A percentile compares a stretch with the other conserved stretches of the same genome.
Evolutionary conservation across 495 filamentous ascomycete species (phyloP).

Genomic region (Chlorociboria aeruginascens): DNA sequence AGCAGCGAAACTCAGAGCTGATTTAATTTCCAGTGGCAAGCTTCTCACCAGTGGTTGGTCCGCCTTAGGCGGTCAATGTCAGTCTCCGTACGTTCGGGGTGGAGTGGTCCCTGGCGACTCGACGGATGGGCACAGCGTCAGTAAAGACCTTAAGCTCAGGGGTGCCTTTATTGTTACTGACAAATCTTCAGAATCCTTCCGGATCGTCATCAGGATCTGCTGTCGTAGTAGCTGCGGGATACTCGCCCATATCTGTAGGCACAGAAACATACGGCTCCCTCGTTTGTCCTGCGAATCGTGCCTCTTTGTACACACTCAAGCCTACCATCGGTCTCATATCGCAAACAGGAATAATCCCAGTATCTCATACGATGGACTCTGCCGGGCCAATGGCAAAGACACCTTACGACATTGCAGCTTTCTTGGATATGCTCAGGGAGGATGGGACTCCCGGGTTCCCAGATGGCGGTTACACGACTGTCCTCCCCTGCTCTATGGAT

Average conservation of each 20-base stretch:
- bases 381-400: slow-evolving; percentile 51
- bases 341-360: slow-evolving; percentile 45
- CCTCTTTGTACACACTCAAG: neutral
- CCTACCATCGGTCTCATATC: slow-evolving; percentile 50
- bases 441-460: neutral
- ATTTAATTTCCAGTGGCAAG: too few relatives aligned
- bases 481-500: neutral
- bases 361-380: slow-evolving; percentile 48
- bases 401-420: slow-evolving; percentile 47
- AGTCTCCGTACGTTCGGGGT: neutral
- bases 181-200: neutral
- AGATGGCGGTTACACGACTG: too few relatives aligned
- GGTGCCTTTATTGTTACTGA: neutral
- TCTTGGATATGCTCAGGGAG: neutral
- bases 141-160: too few relatives aligned
- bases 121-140: neutral
- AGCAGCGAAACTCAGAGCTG: too few relatives aligned
- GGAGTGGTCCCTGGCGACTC: neutral
- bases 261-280: slow-evolving; percentile 4
- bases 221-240: neutral
- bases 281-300: neutral
- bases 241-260: neutral
- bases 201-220: slow-evolving; percentile 6
- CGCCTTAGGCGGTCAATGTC: too few relatives aligned
- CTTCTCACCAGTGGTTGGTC: too few relatives aligned